Conservation (phyloP, 305 asterid species). For the Petunia hybrid region DNA sequence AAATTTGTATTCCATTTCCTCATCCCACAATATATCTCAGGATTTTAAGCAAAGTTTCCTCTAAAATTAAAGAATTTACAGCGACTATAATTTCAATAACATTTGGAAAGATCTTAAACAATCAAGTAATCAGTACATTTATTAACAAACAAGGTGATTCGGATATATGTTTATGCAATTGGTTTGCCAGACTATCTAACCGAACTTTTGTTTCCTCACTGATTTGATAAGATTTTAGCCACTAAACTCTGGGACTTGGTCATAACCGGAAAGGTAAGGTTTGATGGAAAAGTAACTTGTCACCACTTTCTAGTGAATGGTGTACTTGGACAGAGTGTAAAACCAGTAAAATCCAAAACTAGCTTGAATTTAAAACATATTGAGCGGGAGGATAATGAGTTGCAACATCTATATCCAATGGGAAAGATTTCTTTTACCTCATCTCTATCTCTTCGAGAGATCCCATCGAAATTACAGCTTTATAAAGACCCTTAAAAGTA, state of each 20-base stretch:
- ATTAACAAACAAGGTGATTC: neutral
- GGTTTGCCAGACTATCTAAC: neutral
- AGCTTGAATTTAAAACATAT: constrained; percentile 15
- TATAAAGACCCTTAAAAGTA: neutral
- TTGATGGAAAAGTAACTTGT: neutral
- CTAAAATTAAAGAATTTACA: constrained; percentile 1
- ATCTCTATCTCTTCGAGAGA: constrained; percentile 2
- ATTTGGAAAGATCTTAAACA: constrained; percentile 18
- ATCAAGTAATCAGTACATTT: neutral
- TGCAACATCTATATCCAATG: neutral
- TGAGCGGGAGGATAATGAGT: neutral
- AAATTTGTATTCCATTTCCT: neutral
- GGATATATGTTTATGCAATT: neutral
- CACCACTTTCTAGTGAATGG: constrained; percentile 8
- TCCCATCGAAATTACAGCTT: neutral
- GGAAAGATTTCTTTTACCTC: neutral
- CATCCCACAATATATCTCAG: constrained; percentile 25
- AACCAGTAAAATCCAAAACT: constrained; percentile 7
- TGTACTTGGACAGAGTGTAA: neutral
- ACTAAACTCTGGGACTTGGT: constrained; percentile 6
- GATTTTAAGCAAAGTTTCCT: neutral
- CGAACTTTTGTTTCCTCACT: constrained; percentile 15
- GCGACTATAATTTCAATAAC: neutral
- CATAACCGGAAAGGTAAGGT: neutral
- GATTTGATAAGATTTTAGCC: constrained; percentile 2